Percentiles rank a stretch among this genome's conserved stretches.
Conservation (phyloP, 2,329 filamentous ascomycete species). For the Colletotrichum sp. region DNA sequence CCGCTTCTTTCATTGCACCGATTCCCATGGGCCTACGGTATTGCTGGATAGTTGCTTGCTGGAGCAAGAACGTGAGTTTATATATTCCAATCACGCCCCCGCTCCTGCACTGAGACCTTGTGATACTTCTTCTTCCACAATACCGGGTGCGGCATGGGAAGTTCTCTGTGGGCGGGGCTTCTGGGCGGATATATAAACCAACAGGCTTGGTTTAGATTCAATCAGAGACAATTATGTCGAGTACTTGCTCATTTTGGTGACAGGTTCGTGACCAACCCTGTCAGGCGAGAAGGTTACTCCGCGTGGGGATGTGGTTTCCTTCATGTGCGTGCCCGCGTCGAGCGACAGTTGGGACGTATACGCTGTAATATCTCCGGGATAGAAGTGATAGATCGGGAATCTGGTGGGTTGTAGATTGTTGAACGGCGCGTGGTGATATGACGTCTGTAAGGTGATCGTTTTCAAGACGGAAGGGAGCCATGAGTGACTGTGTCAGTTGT, state of each 20-base stretch:
- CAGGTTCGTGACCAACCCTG: not conserved
- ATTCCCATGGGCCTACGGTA: too few relatives aligned
- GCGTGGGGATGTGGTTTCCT: rapidly evolving
- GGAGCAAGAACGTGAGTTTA: too few relatives aligned
- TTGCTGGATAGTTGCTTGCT: too few relatives aligned
- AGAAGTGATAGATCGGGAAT: rapidly evolving
- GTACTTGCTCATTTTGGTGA: not conserved
- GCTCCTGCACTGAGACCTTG: too few relatives aligned
- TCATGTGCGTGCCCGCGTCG: not conserved
- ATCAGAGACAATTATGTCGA: too few relatives aligned
- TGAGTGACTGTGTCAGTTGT: not conserved
- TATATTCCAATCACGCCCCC: too few relatives aligned
- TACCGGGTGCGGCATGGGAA: too few relatives aligned
- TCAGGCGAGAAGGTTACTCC: not conserved
- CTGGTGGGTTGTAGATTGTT: rapidly evolving
- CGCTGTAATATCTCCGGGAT: not conserved
- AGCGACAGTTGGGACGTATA: not conserved
- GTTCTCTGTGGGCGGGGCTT: rapidly evolving
- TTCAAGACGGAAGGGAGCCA: not conserved
- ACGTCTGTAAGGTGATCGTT: not conserved
- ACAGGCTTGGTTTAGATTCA: too few relatives aligned
- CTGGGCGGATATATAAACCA: not conserved
- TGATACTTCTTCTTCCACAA: too few relatives aligned
- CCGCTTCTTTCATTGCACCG: too few relatives aligned
- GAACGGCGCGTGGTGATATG: not conserved